phyloP scores from a whole-genome alignment of 257 asterid genomes.

The Voacanga thouarsii region DNA sequence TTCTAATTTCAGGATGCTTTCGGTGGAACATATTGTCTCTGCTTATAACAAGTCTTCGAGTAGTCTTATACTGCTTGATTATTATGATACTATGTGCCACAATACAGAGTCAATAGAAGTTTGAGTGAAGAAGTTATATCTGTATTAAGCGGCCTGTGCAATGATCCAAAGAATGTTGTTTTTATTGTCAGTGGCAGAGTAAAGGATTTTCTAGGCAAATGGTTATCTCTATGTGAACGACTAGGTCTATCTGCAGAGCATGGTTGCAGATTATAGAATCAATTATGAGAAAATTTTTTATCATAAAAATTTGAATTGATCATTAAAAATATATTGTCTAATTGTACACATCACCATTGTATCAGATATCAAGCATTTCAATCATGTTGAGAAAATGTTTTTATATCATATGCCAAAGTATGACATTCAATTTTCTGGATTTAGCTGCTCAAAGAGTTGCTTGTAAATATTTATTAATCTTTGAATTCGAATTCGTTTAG shows the following conservation, averaged over 20 bases:
- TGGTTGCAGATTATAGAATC: too few species aligned
- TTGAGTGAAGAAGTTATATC: constrained; percentile 56
- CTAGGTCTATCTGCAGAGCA: constrained; percentile 90
- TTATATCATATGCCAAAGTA: too few species aligned
- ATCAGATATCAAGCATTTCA: too few species aligned
- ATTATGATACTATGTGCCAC: constrained; percentile 86
- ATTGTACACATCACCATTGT: too few species aligned
- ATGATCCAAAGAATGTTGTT: constrained; percentile 66
- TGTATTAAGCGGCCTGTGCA: constrained; percentile 55
- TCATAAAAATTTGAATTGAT: too few species aligned
- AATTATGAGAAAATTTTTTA: too few species aligned
- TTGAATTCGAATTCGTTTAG: too few species aligned
- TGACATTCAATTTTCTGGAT: too few species aligned
- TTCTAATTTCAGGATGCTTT: constrained; percentile 70
- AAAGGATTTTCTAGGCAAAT: constrained; percentile 55
- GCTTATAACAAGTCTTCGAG: constrained; percentile 45
- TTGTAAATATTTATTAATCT: too few species aligned
- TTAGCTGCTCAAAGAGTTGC: too few species aligned
- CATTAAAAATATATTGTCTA: too few species aligned
- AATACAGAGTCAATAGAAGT: constrained; percentile 55
- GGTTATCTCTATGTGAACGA: constrained; percentile 63
- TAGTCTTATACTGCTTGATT: constrained; percentile 72
- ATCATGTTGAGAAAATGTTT: too few species aligned
- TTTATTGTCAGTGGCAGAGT: constrained; percentile 86
- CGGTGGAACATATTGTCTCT: constrained; percentile 58